Percentiles rank a stretch among this genome's conserved stretches.
These are phyloP conservation scores for Colletotrichum sp. DNA, from an alignment of 2,329 filamentous ascomycete genomes.

Conservation along the genomic window DNA sequence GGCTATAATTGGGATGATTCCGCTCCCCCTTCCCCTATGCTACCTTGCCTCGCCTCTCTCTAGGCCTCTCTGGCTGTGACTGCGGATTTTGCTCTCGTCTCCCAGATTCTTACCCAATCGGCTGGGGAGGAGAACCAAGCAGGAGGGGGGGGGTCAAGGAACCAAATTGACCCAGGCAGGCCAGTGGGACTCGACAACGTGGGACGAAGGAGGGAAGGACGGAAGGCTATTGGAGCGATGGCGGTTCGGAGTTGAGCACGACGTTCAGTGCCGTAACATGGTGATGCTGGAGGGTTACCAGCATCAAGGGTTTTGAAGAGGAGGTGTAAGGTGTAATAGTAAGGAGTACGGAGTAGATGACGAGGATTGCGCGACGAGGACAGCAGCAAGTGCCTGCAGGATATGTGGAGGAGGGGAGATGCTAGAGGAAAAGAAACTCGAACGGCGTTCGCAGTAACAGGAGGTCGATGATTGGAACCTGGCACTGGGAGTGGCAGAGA, in stretches of 20 bases:
- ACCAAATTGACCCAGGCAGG: background rate
- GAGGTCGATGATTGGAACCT: background rate
- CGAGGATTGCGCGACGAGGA: constrained; percentile 15
- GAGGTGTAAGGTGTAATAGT: background rate
- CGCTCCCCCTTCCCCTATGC: background rate
- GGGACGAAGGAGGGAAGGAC: constrained; percentile 3
- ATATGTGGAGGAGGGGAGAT: background rate
- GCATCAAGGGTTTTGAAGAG: constrained; percentile 18
- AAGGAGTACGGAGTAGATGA: background rate
- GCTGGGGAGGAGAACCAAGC: background rate
- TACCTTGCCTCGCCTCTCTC: background rate
- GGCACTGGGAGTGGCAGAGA: background rate
- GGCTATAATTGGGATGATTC: background rate
- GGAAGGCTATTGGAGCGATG: constrained; percentile 7
- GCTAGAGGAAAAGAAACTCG: background rate
- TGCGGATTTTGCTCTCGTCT: background rate
- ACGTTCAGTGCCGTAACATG: constrained; percentile 10
- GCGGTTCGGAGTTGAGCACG: constrained; percentile 4
- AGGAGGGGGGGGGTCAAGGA: constrained; percentile 4
- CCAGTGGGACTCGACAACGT: constrained; percentile 16
- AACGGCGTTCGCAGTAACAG: background rate
- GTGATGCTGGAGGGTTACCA: constrained; percentile 6
- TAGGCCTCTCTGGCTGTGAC: background rate
- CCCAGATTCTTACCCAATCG: constrained; percentile 4
- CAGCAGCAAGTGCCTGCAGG: constrained; percentile 13